Conservation (phyloP, 257 asterid species). For the Plantago major region DNA sequence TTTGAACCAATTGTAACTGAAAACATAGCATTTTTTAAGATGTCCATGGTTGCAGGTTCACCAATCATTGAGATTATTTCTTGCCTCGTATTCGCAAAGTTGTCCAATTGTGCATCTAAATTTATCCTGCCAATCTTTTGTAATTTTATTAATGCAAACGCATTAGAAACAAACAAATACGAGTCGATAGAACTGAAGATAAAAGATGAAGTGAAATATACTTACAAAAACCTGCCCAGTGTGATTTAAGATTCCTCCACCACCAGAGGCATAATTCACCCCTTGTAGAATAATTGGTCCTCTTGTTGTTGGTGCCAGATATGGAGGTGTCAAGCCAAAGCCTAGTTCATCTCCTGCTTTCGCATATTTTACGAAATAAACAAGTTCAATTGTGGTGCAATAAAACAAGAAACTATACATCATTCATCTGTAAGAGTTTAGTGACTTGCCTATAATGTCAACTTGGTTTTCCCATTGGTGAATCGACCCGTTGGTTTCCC, state of each 20-base stretch:
- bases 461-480: constrained; percentile 73
- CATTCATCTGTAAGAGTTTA: not conserved
- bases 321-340: constrained; percentile 56
- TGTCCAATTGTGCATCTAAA: constrained; percentile 73
- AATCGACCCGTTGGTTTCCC: constrained; percentile 69
- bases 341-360: constrained; percentile 54
- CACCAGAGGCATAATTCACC: constrained; percentile 79
- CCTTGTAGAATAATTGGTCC: constrained; percentile 52
- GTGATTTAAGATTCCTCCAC: constrained; percentile 66
- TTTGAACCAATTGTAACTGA: constrained; percentile 69
- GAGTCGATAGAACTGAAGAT: not conserved
- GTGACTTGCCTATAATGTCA: constrained; percentile 63
- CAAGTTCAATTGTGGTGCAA: not conserved
- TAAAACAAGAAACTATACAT: not conserved
- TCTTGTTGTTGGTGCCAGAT: constrained; percentile 57
- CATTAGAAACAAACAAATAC: not conserved
- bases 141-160: not conserved
- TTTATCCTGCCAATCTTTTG: constrained; percentile 63
- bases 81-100: constrained; percentile 60
- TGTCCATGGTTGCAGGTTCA: constrained; percentile 23
- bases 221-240: constrained; percentile 68
- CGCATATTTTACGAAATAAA: not conserved
- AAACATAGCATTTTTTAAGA: constrained; percentile 39
- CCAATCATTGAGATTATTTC: constrained; percentile 48
- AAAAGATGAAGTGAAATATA: not conserved